phyloP scores from a whole-genome alignment of 179 eudicot species.

The Sideroxylon spinosum region DNA sequence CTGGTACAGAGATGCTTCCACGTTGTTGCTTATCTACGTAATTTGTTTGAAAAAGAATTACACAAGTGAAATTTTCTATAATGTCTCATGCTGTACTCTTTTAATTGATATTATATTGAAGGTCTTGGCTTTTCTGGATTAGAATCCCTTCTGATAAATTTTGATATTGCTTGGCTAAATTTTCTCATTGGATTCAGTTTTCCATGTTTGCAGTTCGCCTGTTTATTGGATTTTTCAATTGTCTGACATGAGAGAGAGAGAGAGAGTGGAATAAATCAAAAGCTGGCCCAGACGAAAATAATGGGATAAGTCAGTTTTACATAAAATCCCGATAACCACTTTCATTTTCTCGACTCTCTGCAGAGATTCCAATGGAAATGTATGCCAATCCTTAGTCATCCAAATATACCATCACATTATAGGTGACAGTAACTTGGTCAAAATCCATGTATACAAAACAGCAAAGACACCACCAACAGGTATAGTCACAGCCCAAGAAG shows the following conservation, averaged over 20 bases:
- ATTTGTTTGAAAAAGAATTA: neutral
- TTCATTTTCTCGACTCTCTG: too few species aligned
- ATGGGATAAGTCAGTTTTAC: too few species aligned
- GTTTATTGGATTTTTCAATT: neutral
- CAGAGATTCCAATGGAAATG: constrained; percentile 10
- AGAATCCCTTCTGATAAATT: too few species aligned
- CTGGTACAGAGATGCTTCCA: neutral
- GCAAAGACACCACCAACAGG: constrained; percentile 70
- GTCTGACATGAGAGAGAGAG: neutral
- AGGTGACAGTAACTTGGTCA: constrained; percentile 54
- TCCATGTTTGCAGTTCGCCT: neutral
- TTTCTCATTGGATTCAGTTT: too few species aligned
- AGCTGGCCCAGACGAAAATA: too few species aligned
- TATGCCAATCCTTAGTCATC: neutral
- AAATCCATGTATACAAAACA: constrained; percentile 67
- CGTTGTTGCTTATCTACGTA: neutral
- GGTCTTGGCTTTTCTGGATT: too few species aligned
- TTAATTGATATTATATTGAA: too few species aligned
- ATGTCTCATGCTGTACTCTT: too few species aligned
- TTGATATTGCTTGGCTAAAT: too few species aligned
- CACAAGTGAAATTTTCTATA: too few species aligned
- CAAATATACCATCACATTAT: constrained; percentile 36
- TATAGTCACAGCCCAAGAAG: constrained; percentile 89
- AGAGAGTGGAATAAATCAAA: too few species aligned
- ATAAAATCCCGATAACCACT: too few species aligned